These are phyloP conservation scores for Plantago lanceolata DNA, from an alignment of 305 asterid species.

Conservation along the genomic window DNA sequence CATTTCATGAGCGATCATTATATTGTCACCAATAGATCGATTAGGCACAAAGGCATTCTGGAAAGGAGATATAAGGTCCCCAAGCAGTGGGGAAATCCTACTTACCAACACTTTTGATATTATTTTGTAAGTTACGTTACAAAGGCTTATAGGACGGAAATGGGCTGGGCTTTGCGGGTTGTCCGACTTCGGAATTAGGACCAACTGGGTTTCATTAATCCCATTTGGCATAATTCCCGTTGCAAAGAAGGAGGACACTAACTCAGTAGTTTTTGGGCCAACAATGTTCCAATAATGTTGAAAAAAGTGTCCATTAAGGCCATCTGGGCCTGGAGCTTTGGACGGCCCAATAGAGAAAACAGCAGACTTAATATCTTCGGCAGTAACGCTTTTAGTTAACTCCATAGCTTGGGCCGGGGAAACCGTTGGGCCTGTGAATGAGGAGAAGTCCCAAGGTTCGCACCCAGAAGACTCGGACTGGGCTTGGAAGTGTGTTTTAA, in stretches of 20 bases:
- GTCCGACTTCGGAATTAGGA: background rate
- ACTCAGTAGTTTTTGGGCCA: background rate
- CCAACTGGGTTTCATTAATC: background rate
- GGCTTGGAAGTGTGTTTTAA: no score
- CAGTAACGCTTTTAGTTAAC: no score
- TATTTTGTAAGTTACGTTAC: no score
- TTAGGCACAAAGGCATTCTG: no score
- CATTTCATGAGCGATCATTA: background rate
- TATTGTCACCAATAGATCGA: no score
- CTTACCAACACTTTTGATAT: background rate
- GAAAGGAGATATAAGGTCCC: background rate
- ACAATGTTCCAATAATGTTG: background rate
- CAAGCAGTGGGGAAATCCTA: background rate
- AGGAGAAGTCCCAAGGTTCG: no score
- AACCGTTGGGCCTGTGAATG: no score
- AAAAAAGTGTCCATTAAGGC: background rate
- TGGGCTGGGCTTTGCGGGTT: no score
- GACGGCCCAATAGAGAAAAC: background rate
- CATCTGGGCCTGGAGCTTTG: background rate
- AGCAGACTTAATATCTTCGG: background rate
- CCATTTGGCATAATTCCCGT: background rate
- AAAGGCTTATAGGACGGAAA: background rate
- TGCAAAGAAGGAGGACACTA: background rate
- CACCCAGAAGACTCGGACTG: no score
- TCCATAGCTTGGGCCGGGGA: no score